These are phyloP conservation scores for Fusarium beomiforme DNA, from an alignment of 2,329 filamentous ascomycete species.

Conservation along the genomic window DNA sequence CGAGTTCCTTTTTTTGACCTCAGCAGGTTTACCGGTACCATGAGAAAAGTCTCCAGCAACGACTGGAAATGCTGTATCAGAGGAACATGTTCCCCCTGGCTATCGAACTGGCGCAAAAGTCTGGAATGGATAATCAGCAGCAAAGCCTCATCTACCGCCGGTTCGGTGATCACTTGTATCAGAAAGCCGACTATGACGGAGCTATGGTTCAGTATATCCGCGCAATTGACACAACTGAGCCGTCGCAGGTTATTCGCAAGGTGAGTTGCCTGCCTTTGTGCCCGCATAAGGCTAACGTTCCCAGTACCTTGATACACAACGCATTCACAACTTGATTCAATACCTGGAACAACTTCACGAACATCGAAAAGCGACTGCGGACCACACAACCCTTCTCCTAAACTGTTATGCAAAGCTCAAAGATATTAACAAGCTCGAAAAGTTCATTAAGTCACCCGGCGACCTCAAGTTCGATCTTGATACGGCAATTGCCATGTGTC, in stretches of 20 bases:
- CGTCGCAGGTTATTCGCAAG: constrained; percentile 95
- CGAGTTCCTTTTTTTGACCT: constrained; percentile 21
- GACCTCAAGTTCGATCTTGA: constrained; percentile 97
- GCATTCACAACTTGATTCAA: constrained; percentile 96
- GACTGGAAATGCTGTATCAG: constrained; percentile 92
- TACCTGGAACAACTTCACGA: constrained; percentile 97
- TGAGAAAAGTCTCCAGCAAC: constrained; percentile 89
- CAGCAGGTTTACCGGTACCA: constrained; percentile 83
- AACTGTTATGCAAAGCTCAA: constrained; percentile 99
- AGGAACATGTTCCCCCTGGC: constrained; percentile 92
- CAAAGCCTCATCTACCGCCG: constrained; percentile 92
- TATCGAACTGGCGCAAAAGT: constrained; percentile 91
- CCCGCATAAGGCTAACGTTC: constrained; percentile 40
- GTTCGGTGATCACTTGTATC: constrained; percentile 94
- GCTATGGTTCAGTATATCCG: constrained; percentile 99
- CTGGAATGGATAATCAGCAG: constrained; percentile 80
- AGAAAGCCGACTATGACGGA: constrained; percentile 94
- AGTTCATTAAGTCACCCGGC: constrained; percentile 94
- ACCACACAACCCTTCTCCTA: constrained; percentile 92
- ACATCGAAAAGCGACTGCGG: constrained; percentile 89
- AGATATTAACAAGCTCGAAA: constrained; percentile 94
- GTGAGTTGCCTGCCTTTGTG: constrained; percentile 50
- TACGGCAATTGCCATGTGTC: constrained; percentile 96
- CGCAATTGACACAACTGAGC: constrained; percentile 95
- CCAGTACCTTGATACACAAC: constrained; percentile 93